Conservation (phyloP, 2,329 filamentous ascomycete species). For the Fusarium lateritium region DNA sequence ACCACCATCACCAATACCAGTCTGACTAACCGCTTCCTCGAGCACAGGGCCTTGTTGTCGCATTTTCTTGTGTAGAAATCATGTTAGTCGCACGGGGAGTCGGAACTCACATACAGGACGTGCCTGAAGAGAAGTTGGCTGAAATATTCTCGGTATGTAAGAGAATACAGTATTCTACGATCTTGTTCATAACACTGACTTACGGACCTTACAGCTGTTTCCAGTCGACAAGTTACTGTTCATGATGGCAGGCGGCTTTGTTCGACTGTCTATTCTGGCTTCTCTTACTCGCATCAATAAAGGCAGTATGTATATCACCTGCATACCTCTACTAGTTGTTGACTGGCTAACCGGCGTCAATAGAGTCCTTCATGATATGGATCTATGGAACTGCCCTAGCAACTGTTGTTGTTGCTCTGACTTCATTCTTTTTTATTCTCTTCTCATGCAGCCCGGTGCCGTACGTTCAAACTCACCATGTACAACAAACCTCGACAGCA, state of each 20-base stretch:
- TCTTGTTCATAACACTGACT: not conserved
- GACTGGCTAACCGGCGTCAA: not conserved
- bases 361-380: conserved; percentile 35
- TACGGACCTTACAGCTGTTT: conserved; percentile 12
- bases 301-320: conserved; percentile 28
- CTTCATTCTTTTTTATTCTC: conserved; percentile 43
- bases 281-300: conserved; percentile 41
- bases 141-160: conserved; percentile 40
- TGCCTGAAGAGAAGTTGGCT: conserved; percentile 25
- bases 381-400: conserved; percentile 30
- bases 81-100: conserved; percentile 34
- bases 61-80: conserved; percentile 38
- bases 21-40: conserved; percentile 6
- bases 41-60: conserved; percentile 27
- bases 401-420: conserved; percentile 27
- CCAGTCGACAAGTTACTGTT: conserved; percentile 42
- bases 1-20: not conserved
- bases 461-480: conserved; percentile 13
- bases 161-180: not conserved
- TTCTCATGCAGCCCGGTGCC: conserved; percentile 40
- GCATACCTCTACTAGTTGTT: not conserved
- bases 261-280: conserved; percentile 43
- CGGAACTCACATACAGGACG: conserved; percentile 33
- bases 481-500: not conserved
- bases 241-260: conserved; percentile 39